Evolutionary conservation across 257 asterid genomes (phyloP).

Genomic region (Solanum bulbocastanum): DNA sequence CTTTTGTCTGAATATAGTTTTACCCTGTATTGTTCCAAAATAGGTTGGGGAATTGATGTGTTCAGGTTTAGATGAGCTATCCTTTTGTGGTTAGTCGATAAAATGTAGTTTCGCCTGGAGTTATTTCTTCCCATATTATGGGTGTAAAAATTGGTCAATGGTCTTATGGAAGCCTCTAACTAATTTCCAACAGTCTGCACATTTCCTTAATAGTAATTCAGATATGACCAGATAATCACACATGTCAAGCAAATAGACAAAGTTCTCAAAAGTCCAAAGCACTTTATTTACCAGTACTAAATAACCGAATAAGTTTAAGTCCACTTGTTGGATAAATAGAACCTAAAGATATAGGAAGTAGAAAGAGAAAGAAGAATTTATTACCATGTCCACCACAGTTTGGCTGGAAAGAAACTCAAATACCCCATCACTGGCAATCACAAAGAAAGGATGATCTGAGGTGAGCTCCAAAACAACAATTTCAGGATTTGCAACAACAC

Average conservation of each 20-base stretch:
- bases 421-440: slow-evolving; percentile 92
- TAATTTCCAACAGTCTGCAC: background rate
- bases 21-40: background rate
- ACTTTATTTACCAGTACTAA: background rate
- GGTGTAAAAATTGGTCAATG: background rate
- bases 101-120: background rate
- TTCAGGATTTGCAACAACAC: slow-evolving; percentile 91
- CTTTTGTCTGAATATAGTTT: background rate
- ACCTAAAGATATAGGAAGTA: background rate
- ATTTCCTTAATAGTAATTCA: background rate
- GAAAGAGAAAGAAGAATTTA: slow-evolving; percentile 1
- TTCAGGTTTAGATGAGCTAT: background rate
- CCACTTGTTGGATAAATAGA: background rate
- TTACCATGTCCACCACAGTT: slow-evolving; percentile 90
- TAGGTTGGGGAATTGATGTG: background rate
- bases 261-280: background rate
- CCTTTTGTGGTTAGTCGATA: background rate
- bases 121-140: background rate
- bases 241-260: background rate
- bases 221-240: background rate
- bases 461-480: slow-evolving; percentile 80
- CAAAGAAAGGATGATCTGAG: slow-evolving; percentile 66
- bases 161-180: background rate
- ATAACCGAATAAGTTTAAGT: background rate
- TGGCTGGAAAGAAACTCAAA: slow-evolving; percentile 97